A percentile compares a stretch with the other conserved stretches of the same genome.
These are phyloP conservation scores for Lycium ferocissimum DNA, from an alignment of 257 asterid species.

Conservation along the genomic window DNA sequence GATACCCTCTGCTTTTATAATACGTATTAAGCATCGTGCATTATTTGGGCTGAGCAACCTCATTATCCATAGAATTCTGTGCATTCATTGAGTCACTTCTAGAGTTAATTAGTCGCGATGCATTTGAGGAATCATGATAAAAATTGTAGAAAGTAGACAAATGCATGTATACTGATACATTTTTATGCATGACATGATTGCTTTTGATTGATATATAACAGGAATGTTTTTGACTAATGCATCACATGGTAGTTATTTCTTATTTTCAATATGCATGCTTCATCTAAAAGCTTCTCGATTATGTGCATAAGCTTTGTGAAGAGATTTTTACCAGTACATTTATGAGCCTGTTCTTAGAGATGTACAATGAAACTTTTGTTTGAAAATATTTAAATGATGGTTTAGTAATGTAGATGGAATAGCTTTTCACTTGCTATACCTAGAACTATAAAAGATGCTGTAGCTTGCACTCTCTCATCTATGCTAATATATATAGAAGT, in stretches of 20 bases:
- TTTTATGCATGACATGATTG: background rate
- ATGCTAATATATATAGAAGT: background rate
- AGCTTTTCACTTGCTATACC: background rate
- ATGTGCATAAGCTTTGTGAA: background rate
- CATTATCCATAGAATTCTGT: background rate
- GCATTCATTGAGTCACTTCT: slow-evolving; percentile 21
- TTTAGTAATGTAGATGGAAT: background rate
- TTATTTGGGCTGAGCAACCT: background rate
- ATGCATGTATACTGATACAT: slow-evolving; percentile 10
- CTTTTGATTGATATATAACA: background rate
- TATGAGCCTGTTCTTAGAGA: background rate
- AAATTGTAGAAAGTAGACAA: slow-evolving; percentile 8
- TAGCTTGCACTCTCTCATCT: background rate
- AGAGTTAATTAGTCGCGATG: background rate
- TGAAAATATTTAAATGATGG: background rate
- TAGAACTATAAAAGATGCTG: background rate
- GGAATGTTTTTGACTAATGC: background rate
- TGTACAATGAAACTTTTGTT: background rate
- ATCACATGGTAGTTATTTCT: background rate
- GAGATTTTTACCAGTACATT: background rate
- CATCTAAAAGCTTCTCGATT: slow-evolving; percentile 4
- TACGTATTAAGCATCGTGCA: background rate
- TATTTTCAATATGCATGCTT: background rate
- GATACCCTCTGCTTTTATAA: background rate
- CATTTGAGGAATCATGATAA: background rate